These are phyloP conservation scores for Paramecium sexaurelia DNA, from an alignment of 73 alveolate genomes.

Conservation along the genomic window DNA sequence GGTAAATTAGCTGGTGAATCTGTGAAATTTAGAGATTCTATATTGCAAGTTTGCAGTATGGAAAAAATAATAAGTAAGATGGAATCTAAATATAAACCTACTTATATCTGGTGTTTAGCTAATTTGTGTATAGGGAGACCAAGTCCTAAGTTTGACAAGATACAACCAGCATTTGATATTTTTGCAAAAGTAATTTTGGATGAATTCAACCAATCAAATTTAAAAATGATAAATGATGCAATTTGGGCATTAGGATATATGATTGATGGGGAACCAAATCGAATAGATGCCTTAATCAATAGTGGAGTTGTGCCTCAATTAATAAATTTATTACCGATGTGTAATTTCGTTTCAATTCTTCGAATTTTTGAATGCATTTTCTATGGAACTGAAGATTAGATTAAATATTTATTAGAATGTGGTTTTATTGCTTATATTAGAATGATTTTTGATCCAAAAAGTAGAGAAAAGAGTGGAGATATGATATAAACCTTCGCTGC, in stretches of 20 bases:
- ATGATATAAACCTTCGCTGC: conserved; percentile 20
- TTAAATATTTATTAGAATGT: neutral
- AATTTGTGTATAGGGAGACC: neutral
- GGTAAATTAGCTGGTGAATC: conserved; percentile 30
- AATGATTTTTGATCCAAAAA: conserved; percentile 3
- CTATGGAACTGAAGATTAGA: neutral
- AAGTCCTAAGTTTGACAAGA: neutral
- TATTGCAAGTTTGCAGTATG: neutral
- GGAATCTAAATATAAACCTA: neutral
- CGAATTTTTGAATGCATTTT: neutral
- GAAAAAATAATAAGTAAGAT: neutral
- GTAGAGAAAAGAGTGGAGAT: neutral
- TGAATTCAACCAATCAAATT: neutral
- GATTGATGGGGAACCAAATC: neutral
- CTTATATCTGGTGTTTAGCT: neutral
- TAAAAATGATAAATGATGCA: conserved; percentile 16
- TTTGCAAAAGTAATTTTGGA: neutral
- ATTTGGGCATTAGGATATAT: conserved; percentile 31
- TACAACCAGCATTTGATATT: neutral
- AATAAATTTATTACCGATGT: neutral
- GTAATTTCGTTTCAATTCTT: neutral
- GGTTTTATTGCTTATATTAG: neutral
- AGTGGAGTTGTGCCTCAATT: conserved; percentile 15
- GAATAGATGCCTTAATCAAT: neutral
- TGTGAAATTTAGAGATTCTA: neutral